A percentile compares a stretch with the other conserved stretches of the same genome.
Evolutionary conservation across 495 filamentous ascomycete genomes (phyloP).

Genomic region (Aspergillus cristatus): DNA sequence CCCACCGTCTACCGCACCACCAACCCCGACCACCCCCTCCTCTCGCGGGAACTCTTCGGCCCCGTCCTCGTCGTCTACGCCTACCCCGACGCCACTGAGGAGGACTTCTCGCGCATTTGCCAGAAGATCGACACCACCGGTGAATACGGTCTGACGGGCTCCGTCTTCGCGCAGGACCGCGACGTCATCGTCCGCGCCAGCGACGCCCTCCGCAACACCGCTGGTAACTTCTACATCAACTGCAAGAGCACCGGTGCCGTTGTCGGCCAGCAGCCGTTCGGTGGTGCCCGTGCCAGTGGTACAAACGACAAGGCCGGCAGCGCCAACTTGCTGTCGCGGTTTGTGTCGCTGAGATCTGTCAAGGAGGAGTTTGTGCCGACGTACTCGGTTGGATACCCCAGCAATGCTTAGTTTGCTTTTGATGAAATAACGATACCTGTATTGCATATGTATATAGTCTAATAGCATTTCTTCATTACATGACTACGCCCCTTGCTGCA

Average conservation of each 20-base stretch:
- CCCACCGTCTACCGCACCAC: constrained; percentile 58
- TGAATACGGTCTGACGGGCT: constrained; percentile 72
- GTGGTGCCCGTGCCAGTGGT: constrained; percentile 74
- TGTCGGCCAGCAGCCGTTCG: constrained; percentile 88
- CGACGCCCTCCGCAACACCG: constrained; percentile 63
- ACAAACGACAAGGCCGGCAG: constrained; percentile 92
- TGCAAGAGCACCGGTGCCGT: constrained; percentile 89
- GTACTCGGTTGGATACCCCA: constrained; percentile 66
- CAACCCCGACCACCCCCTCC: constrained; percentile 54
- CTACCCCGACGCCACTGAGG: constrained; percentile 47
- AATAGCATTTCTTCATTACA: no score
- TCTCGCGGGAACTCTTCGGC: constrained; percentile 56
- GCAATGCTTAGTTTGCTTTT: constrained; percentile 45
- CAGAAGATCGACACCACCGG: constrained; percentile 54
- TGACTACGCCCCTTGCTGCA: no score
- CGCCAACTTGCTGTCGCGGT: constrained; percentile 61
- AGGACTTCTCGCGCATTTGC: constrained; percentile 42
- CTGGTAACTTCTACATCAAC: constrained; percentile 90
- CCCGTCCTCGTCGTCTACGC: constrained; percentile 52
- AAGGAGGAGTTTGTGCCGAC: constrained; percentile 82
- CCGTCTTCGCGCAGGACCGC: constrained; percentile 68
- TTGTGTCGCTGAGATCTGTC: constrained; percentile 74
- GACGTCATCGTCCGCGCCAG: constrained; percentile 57
- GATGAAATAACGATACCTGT: constrained; percentile 2
- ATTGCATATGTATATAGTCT: constrained; percentile 1